These are phyloP conservation scores for Erodium maritimum DNA, from an alignment of 345 rosid species.

Conservation along the genomic window DNA sequence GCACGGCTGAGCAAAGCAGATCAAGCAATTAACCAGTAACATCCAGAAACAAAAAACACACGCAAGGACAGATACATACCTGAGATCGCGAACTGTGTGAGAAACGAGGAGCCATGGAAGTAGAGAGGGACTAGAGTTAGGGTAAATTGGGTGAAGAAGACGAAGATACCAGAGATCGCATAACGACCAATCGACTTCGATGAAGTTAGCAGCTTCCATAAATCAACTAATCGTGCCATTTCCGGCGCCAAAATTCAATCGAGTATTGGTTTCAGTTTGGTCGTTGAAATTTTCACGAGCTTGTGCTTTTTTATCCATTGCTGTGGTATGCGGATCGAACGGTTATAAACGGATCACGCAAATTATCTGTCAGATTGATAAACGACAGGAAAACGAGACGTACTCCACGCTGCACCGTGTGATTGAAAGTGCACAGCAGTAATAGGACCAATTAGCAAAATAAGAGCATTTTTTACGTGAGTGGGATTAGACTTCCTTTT, in stretches of 20 bases:
- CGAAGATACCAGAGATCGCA: slow-evolving; percentile 23
- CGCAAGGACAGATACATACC: slow-evolving; percentile 13
- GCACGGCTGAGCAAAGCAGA: slow-evolving; percentile 19
- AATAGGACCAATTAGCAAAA: too few species aligned
- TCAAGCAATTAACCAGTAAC: neutral
- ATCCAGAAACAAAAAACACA: neutral
- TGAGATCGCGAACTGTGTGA: slow-evolving; percentile 33
- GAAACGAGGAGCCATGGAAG: slow-evolving; percentile 25
- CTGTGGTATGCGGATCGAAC: neutral
- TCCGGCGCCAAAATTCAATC: slow-evolving; percentile 8
- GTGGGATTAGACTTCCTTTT: too few species aligned
- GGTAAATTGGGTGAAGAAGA: slow-evolving; percentile 29
- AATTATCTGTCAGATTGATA: neutral
- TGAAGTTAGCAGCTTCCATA: slow-evolving; percentile 5
- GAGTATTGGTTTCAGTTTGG: neutral
- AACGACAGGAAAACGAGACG: too few species aligned
- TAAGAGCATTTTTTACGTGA: too few species aligned
- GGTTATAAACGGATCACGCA: neutral
- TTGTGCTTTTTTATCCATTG: neutral
- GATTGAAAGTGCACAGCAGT: too few species aligned
- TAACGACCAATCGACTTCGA: slow-evolving; percentile 17
- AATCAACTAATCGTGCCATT: slow-evolving; percentile 15
- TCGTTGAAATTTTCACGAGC: neutral
- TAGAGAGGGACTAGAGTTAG: slow-evolving; percentile 34
- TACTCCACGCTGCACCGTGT: too few species aligned